These are phyloP conservation scores for Meredithiella fracta DNA, from an alignment of 2,329 filamentous ascomycete genomes.

Conservation along the genomic window DNA sequence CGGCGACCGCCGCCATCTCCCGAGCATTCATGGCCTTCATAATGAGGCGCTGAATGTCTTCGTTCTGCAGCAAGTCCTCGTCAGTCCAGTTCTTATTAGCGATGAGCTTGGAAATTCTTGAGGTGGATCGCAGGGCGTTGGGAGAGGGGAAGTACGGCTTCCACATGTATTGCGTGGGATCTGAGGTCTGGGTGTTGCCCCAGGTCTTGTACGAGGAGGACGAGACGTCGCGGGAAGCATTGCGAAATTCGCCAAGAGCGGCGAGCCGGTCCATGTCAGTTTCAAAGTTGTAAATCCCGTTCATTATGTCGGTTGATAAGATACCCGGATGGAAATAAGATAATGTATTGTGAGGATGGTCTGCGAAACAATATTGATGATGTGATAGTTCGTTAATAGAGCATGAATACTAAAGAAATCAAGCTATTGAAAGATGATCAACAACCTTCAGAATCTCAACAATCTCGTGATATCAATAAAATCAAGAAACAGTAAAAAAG, in stretches of 20 bases:
- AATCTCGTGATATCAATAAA: no score
- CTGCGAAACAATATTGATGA: background rate
- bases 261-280: conserved; percentile 4
- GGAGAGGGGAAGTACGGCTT: conserved; percentile 2
- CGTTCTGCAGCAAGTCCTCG: no score
- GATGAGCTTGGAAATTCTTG: background rate
- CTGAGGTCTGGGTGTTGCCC: background rate
- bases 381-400: background rate
- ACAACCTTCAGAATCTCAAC: no score
- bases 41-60: no score
- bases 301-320: conserved; percentile 1
- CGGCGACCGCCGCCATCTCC: background rate
- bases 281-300: conserved; percentile 1
- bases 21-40: background rate
- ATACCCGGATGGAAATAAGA: background rate
- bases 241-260: background rate
- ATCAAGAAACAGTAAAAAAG: no score
- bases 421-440: no score
- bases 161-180: background rate
- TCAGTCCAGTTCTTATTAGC: no score
- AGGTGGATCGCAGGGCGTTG: background rate
- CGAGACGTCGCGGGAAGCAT: background rate
- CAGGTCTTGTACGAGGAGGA: background rate
- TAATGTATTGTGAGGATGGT: background rate
- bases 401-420: no score